A percentile compares a stretch with the other conserved stretches of the same genome.
Evolutionary conservation across 306 rosid species (phyloP).

Genomic region (Vigna hirtella): DNA sequence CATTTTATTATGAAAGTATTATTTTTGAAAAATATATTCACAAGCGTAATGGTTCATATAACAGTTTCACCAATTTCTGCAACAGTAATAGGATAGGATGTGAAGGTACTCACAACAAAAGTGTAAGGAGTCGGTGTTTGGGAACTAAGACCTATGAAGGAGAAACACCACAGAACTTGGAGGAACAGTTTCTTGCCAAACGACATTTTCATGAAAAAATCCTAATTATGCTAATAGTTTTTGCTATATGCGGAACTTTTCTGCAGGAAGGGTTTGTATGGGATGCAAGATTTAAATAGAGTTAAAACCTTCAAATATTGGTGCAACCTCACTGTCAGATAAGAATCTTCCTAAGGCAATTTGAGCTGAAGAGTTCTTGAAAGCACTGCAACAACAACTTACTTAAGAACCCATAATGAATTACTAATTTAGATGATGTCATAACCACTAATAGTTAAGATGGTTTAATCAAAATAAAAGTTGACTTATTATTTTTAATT

Average conservation of each 20-base stretch:
- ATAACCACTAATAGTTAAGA: not conserved
- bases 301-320: not conserved
- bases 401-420: not conserved
- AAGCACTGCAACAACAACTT: not conserved
- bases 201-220: conserved; percentile 32
- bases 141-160: conserved; percentile 32
- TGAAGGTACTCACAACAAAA: conserved; percentile 36
- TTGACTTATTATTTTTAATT: not conserved
- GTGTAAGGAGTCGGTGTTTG: conserved; percentile 20
- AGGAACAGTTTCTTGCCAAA: conserved; percentile 17
- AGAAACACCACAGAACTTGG: conserved; percentile 34
- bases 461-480: conserved; percentile 13
- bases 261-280: not conserved
- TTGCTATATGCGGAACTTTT: not conserved
- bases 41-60: not conserved
- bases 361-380: not conserved
- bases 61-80: not conserved
- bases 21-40: not conserved
- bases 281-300: not conserved
- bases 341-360: not conserved
- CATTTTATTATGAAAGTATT: no score
- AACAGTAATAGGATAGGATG: not conserved
- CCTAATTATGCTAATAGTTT: not conserved
- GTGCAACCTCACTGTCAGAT: conserved; percentile 1
- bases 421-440: not conserved